Conservation (phyloP, 139 green algal species). For the Chlorella sp. region DNA sequence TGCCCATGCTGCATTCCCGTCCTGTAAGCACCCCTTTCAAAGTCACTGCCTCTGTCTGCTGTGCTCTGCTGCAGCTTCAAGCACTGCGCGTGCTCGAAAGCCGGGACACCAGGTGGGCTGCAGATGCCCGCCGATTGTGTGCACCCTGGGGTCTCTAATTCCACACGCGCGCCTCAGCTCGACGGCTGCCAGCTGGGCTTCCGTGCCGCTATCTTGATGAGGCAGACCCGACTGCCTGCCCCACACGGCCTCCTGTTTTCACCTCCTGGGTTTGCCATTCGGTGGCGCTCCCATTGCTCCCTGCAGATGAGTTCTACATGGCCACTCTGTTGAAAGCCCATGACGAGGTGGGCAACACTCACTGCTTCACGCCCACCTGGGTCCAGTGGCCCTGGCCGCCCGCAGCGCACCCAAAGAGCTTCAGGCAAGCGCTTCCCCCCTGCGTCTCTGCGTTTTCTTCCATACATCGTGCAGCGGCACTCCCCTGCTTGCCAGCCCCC, state of each 20-base stretch:
- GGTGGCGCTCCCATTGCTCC: too few relatives aligned
- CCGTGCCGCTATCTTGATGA: too few relatives aligned
- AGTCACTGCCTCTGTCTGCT: too few relatives aligned
- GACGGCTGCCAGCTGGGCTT: too few relatives aligned
- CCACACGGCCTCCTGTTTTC: too few relatives aligned
- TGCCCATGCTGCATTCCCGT: too few relatives aligned
- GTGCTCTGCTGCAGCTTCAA: background rate
- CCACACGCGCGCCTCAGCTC: too few relatives aligned
- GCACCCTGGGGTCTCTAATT: too few relatives aligned
- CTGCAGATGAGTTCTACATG: constrained; percentile 37
- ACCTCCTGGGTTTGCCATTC: too few relatives aligned
- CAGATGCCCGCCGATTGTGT: too few relatives aligned
- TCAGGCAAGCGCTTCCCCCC: background rate
- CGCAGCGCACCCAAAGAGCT: background rate
- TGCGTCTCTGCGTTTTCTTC: background rate
- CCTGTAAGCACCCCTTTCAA: too few relatives aligned
- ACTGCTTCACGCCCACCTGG: background rate
- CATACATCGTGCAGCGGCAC: background rate
- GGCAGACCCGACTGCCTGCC: too few relatives aligned
- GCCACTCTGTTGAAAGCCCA: constrained; percentile 29
- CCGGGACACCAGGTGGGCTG: background rate
- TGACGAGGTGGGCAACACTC: background rate
- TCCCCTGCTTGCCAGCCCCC: background rate
- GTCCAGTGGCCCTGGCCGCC: background rate
- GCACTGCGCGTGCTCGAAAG: background rate